phyloP scores from a whole-genome alignment of 441 rosid species.

The Erysimum pusillum region DNA sequence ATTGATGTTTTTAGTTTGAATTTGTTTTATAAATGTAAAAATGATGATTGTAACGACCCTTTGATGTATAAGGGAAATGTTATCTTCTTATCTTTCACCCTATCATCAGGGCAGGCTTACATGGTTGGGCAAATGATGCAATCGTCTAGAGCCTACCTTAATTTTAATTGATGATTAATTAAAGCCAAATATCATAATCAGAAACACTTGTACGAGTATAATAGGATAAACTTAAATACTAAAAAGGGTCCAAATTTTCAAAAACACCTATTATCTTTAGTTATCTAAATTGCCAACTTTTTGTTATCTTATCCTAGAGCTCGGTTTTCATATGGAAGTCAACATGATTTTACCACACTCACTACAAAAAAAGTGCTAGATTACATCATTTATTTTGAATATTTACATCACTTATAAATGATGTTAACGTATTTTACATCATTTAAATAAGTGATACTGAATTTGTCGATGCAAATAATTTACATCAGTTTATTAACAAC shows the following conservation, averaged over 20 bases:
- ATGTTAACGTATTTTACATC: no score
- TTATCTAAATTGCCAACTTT: no score
- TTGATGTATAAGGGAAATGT: not conserved
- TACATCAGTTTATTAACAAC: no score
- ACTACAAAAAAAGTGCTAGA: no score
- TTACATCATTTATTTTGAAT: no score
- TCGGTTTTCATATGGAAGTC: not conserved
- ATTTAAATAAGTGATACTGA: no score
- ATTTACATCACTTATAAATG: no score
- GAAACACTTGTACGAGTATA: not conserved
- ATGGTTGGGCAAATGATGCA: conserved; percentile 22
- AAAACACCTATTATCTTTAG: no score
- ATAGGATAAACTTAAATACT: not conserved
- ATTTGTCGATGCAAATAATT: no score
- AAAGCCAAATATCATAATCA: not conserved
- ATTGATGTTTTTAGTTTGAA: not conserved
- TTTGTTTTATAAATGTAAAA: not conserved
- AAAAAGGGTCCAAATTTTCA: not conserved
- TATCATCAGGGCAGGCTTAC: not conserved
- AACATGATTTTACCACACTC: no score
- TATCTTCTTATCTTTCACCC: conserved; percentile 8
- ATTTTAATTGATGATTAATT: not conserved
- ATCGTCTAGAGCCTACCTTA: conserved; percentile 28
- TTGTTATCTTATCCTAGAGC: not conserved
- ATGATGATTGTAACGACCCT: not conserved